phyloP scores from a whole-genome alignment of 1,284 basidiomycete species.

The Thecaphora frezii region DNA sequence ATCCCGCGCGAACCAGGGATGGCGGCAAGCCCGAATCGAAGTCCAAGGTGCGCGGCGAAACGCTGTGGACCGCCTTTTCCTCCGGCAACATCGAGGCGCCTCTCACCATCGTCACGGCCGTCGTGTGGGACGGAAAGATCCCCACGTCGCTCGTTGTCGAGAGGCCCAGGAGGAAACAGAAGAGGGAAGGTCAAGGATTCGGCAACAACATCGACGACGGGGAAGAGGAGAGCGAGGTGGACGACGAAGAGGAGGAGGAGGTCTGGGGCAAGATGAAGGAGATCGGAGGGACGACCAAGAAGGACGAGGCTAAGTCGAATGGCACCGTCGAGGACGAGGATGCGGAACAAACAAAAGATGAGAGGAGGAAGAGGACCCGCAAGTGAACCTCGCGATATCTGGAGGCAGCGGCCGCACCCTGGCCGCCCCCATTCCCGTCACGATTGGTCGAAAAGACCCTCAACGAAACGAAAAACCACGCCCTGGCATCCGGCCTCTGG shows the following conservation, averaged over 20 bases:
- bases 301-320: not conserved
- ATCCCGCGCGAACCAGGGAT: not conserved
- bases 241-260: conserved; percentile 25
- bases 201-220: not conserved
- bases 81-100: conserved; percentile 1
- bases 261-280: conserved; percentile 33
- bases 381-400: too few relatives aligned
- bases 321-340: not conserved
- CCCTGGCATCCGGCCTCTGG: too few relatives aligned
- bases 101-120: conserved; percentile 5
- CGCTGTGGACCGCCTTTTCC: not conserved
- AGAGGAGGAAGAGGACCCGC: too few relatives aligned
- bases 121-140: conserved; percentile 37
- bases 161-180: not conserved
- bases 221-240: conserved; percentile 10
- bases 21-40: not conserved
- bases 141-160: not conserved
- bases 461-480: too few relatives aligned
- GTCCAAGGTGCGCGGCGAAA: not conserved
- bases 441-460: too few relatives aligned
- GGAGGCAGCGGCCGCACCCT: too few relatives aligned
- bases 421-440: too few relatives aligned
- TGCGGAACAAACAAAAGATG: not conserved
- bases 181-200: not conserved
- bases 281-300: conserved; percentile 6